These are phyloP conservation scores for Fusarium clavum DNA, from an alignment of 2,329 filamentous ascomycete species.

Conservation along the genomic window DNA sequence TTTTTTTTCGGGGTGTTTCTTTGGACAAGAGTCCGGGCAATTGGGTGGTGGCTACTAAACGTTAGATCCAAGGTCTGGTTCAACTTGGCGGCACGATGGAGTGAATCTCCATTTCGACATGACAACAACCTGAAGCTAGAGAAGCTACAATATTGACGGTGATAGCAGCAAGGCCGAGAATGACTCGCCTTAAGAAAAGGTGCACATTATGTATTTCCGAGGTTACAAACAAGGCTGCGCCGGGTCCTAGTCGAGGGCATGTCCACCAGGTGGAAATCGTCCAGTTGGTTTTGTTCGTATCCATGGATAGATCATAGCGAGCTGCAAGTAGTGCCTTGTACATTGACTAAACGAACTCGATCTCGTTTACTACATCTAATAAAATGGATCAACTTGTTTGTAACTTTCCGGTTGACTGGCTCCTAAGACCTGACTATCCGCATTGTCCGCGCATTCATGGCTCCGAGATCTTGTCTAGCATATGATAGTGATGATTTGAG, in stretches of 20 bases:
- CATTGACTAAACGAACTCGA: slow-evolving; percentile 14
- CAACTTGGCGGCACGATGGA: slow-evolving; percentile 14
- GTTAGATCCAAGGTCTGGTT: slow-evolving; percentile 8
- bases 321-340: background rate
- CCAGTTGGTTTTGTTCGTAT: slow-evolving; percentile 3
- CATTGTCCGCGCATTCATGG: slow-evolving; percentile 8
- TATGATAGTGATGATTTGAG: slow-evolving; percentile 20
- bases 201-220: background rate
- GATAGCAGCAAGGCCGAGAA: background rate
- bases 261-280: slow-evolving; percentile 1
- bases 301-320: slow-evolving; percentile 5
- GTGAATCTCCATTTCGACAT: background rate
- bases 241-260: background rate
- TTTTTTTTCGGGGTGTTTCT: slow-evolving; percentile 28
- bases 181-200: slow-evolving; percentile 11
- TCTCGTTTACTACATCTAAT: slow-evolving; percentile 33
- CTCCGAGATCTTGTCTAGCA: slow-evolving; percentile 20
- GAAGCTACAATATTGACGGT: background rate
- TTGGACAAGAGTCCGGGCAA: slow-evolving; percentile 18
- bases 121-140: slow-evolving; percentile 11
- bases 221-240: slow-evolving; percentile 3
- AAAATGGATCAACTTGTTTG: background rate
- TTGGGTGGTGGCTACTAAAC: slow-evolving; percentile 13
- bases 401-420: background rate
- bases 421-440: background rate